Conservation (phyloP, 148 eudicot species). For the Selenicereus undatus region DNA sequence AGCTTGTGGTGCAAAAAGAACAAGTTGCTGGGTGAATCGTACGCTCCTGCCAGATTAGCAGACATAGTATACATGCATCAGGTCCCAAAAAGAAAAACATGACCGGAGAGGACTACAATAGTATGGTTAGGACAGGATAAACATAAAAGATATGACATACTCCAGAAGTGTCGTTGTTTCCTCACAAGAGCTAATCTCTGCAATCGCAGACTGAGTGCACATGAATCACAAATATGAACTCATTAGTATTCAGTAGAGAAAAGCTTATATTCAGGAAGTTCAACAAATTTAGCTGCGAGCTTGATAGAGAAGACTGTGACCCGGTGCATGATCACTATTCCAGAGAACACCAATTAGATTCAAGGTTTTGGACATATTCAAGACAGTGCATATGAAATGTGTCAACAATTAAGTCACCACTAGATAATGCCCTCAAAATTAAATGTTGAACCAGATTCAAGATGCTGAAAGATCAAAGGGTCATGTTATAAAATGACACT, state of each 20-base stretch:
- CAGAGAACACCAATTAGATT: not conserved
- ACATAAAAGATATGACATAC: slow-evolving; percentile 49
- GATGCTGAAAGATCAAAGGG: not conserved
- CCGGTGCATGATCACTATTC: not conserved
- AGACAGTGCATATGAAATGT: not conserved
- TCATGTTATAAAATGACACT: not conserved
- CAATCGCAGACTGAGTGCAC: slow-evolving; percentile 73
- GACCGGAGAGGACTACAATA: not conserved
- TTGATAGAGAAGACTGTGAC: not conserved
- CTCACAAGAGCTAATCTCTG: slow-evolving; percentile 87
- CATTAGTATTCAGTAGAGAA: slow-evolving; percentile 9
- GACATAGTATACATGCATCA: slow-evolving; percentile 19
- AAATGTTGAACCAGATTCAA: not conserved
- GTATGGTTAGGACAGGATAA: not conserved
- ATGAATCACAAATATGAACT: slow-evolving; percentile 21
- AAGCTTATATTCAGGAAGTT: slow-evolving; percentile 3
- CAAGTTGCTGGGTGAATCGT: slow-evolving; percentile 95
- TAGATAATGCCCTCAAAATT: slow-evolving; percentile 3
- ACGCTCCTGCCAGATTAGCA: slow-evolving; percentile 59
- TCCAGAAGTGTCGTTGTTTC: slow-evolving; percentile 90
- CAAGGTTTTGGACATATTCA: not conserved
- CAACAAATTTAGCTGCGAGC: not conserved
- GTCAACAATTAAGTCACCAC: not conserved
- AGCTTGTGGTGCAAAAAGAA: slow-evolving; percentile 96
- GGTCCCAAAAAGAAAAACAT: slow-evolving; percentile 1